Conservation (phyloP, 257 asterid species). For the Solanum verrucosum region DNA sequence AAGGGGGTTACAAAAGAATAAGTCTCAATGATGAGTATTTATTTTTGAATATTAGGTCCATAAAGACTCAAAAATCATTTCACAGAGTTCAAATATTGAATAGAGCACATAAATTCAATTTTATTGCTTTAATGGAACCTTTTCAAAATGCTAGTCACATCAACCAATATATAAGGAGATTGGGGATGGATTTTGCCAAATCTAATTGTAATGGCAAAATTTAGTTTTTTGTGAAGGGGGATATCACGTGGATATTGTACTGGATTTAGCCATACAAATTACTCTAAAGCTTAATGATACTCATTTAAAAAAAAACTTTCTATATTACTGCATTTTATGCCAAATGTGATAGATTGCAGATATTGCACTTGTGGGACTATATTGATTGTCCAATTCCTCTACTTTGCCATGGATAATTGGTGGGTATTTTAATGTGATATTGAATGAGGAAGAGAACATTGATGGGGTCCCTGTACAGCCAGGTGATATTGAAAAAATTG, state of each 20-base stretch:
- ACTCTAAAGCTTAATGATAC: no score
- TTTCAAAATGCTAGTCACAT: neutral
- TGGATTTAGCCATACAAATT: neutral
- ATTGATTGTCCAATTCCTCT: neutral
- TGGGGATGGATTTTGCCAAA: neutral
- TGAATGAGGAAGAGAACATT: no score
- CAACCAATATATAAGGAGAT: no score
- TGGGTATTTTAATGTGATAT: no score
- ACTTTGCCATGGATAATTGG: neutral
- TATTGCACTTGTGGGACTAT: neutral
- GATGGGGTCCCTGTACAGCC: no score
- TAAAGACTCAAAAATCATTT: neutral
- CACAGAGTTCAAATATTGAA: neutral
- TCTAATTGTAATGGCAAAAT: neutral
- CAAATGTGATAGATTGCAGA: neutral
- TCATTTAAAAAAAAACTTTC: no score
- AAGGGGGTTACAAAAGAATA: neutral
- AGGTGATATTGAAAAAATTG: neutral
- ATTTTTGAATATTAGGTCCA: neutral
- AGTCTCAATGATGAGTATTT: neutral
- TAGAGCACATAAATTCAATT: no score
- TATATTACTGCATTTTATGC: neutral
- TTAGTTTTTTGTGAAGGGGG: neutral
- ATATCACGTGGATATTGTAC: neutral
- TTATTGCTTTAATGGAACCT: neutral